phyloP scores from a whole-genome alignment of 1,284 basidiomycete species.

The Mrakiaceae sp. region DNA sequence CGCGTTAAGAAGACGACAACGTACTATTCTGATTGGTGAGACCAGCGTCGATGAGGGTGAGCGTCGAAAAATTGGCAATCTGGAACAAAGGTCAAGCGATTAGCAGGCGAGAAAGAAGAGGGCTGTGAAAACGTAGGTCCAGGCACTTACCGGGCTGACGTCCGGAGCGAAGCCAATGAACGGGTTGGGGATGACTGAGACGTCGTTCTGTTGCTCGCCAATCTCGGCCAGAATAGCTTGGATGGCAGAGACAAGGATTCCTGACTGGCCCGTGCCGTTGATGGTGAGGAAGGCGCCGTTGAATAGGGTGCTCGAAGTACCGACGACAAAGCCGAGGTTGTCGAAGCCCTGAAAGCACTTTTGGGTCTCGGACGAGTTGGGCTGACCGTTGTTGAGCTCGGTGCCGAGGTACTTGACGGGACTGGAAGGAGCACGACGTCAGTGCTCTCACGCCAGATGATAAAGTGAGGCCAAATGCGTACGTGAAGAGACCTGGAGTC shows the following conservation, averaged over 20 bases:
- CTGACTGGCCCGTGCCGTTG: slow-evolving; percentile 29
- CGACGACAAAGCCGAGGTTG: slow-evolving; percentile 35
- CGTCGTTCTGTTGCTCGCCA: slow-evolving; percentile 34
- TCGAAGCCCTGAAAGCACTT: slow-evolving; percentile 35
- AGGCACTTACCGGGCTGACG: slow-evolving; percentile 27
- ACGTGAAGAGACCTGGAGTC: slow-evolving; percentile 1
- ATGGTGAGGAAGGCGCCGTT: slow-evolving; percentile 23
- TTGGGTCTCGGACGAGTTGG: slow-evolving; percentile 22
- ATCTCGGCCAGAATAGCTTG: slow-evolving; percentile 28
- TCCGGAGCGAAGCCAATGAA: slow-evolving; percentile 33
- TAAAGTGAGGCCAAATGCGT: background rate
- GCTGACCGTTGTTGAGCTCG: slow-evolving; percentile 26
- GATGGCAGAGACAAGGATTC: slow-evolving; percentile 27
- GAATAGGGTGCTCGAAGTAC: slow-evolving; percentile 36
- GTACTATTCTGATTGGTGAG: slow-evolving; percentile 30
- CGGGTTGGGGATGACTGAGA: slow-evolving; percentile 37
- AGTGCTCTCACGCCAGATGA: background rate
- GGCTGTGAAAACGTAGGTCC: slow-evolving; percentile 3
- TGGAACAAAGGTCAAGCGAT: slow-evolving; percentile 11
- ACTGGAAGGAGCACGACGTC: background rate
- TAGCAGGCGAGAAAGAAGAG: slow-evolving; percentile 20
- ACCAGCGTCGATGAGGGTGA: slow-evolving; percentile 41
- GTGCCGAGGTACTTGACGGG: slow-evolving; percentile 33
- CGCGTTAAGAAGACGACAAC: background rate
- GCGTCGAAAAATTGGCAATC: slow-evolving; percentile 24